Conservation (phyloP, 371 early-diverging fungal genomes). For the Circinella umbellata region DNA sequence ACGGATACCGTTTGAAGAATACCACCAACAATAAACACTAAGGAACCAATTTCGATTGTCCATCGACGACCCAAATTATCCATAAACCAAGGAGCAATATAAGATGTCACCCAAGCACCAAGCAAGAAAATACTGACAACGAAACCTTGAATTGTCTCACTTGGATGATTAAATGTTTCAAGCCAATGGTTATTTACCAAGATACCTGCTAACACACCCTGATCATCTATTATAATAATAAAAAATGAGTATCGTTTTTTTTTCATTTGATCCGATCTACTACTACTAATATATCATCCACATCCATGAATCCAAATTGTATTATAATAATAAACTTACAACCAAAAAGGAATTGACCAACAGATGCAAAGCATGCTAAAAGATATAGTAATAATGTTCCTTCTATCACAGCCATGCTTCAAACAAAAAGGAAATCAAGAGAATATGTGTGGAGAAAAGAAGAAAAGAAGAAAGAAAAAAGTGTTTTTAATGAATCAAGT, state of each 20-base stretch:
- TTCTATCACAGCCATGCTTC: slow-evolving; percentile 8
- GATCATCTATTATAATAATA: slow-evolving; percentile 27
- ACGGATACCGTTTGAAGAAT: slow-evolving; percentile 41
- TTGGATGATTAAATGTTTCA: slow-evolving; percentile 27
- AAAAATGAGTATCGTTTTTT: background rate
- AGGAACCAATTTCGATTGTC: slow-evolving; percentile 50
- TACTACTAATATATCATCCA: background rate
- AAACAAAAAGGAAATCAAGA: background rate
- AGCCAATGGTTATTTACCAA: slow-evolving; percentile 44
- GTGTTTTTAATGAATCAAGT: no score
- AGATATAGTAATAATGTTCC: slow-evolving; percentile 32
- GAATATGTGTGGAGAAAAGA: background rate
- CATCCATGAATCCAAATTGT: no score
- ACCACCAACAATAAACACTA: slow-evolving; percentile 55
- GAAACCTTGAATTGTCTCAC: slow-evolving; percentile 41
- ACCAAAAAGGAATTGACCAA: slow-evolving; percentile 50
- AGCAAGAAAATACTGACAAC: slow-evolving; percentile 45
- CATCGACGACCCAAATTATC: slow-evolving; percentile 49
- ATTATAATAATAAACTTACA: slow-evolving; percentile 30
- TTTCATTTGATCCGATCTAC: background rate
- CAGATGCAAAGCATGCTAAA: slow-evolving; percentile 43
- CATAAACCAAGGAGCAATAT: slow-evolving; percentile 40
- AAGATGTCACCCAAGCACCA: slow-evolving; percentile 49
- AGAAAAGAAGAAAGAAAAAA: background rate
- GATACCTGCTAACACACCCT: slow-evolving; percentile 46